phyloP scores from a whole-genome alignment of 805 yeast genomes.

The Candida easanensis region DNA sequence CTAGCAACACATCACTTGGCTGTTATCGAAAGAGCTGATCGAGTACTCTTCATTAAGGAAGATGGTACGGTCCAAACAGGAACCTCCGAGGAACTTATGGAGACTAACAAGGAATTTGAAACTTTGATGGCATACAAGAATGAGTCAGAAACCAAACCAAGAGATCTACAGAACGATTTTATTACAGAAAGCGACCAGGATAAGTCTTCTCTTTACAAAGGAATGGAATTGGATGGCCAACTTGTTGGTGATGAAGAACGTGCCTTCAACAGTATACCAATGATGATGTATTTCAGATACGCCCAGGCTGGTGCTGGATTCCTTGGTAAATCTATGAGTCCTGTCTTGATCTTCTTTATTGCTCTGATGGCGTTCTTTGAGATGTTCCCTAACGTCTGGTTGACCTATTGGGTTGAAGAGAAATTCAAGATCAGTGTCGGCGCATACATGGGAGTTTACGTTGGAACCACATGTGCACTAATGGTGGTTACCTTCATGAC shows the following conservation, averaged over 20 bases:
- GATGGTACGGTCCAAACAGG: slow-evolving; percentile 67
- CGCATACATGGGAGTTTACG: slow-evolving; percentile 59
- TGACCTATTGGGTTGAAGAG: slow-evolving; percentile 67
- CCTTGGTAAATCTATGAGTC: slow-evolving; percentile 30
- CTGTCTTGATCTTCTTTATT: slow-evolving; percentile 11
- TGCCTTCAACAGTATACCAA: slow-evolving; percentile 36
- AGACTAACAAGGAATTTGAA: slow-evolving; percentile 43
- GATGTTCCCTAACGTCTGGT: slow-evolving; percentile 42
- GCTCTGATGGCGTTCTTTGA: background rate
- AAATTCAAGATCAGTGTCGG: slow-evolving; percentile 35
- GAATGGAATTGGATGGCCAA: slow-evolving; percentile 17
- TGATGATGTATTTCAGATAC: slow-evolving; percentile 34
- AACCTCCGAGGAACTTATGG: slow-evolving; percentile 49
- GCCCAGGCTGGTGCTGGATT: slow-evolving; percentile 40
- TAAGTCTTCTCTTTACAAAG: background rate
- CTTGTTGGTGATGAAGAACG: slow-evolving; percentile 31
- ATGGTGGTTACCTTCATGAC: slow-evolving; percentile 38
- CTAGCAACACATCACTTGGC: slow-evolving; percentile 83
- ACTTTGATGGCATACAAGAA: slow-evolving; percentile 42
- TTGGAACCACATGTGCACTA: slow-evolving; percentile 41
- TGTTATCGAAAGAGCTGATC: slow-evolving; percentile 62
- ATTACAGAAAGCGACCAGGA: background rate
- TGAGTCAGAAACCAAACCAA: background rate
- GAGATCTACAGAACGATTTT: background rate
- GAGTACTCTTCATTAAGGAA: slow-evolving; percentile 57